Evolutionary conservation across 192 early-diverging fungal species (phyloP).

Genomic region (Chytriomyces confervae): DNA sequence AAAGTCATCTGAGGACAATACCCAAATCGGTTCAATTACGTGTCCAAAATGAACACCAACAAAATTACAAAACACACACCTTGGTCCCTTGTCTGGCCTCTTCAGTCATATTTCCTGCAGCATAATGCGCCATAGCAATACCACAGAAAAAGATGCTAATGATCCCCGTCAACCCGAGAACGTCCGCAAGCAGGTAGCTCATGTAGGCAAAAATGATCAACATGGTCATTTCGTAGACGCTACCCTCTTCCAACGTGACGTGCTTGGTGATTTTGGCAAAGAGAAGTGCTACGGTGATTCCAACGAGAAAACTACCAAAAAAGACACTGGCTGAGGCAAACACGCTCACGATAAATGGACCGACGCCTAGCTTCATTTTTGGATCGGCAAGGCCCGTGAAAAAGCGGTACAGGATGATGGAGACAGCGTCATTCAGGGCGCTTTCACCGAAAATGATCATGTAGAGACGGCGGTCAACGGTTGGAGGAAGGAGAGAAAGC

Average conservation of each 20-base stretch:
- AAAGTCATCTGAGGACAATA: conserved; percentile 45
- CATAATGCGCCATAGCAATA: conserved; percentile 66
- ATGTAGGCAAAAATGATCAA: conserved; percentile 61
- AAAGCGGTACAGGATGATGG: conserved; percentile 68
- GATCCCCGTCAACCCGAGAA: conserved; percentile 61
- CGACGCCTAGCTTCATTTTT: conserved; percentile 48
- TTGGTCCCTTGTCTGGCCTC: conserved; percentile 46
- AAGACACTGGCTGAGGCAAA: conserved; percentile 60
- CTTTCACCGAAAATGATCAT: conserved; percentile 72
- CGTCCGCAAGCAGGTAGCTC: conserved; percentile 61
- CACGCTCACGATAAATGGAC: conserved; percentile 55
- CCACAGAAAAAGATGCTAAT: conserved; percentile 67
- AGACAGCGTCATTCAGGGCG: conserved; percentile 67
- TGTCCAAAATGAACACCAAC: background rate
- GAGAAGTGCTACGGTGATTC: conserved; percentile 50
- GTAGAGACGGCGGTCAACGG: conserved; percentile 61
- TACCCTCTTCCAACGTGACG: conserved; percentile 46
- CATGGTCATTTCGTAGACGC: conserved; percentile 66
- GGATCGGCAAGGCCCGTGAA: conserved; percentile 61
- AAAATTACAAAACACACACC: conserved; percentile 35
- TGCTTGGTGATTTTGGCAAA: conserved; percentile 69
- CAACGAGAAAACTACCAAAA: conserved; percentile 56
- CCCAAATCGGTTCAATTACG: background rate
- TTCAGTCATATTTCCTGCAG: conserved; percentile 53
- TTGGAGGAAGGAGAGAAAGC: conserved; percentile 60